phyloP scores from a whole-genome alignment of 495 filamentous ascomycete genomes.

The Cryomyces antarcticus region DNA sequence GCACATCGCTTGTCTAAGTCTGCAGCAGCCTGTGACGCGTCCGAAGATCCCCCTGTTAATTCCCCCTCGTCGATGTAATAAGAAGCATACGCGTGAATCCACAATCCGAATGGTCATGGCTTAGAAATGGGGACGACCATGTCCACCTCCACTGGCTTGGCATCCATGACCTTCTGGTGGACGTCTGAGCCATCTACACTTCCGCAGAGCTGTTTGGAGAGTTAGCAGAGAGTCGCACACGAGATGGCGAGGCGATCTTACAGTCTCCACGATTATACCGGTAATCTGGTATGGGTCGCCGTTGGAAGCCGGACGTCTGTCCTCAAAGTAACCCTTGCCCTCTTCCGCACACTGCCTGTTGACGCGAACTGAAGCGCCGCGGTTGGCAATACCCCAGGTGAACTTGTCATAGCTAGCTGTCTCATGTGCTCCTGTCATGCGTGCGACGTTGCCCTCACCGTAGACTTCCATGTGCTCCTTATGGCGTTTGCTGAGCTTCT shows the following conservation, averaged over 20 bases:
- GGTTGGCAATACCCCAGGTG: constrained; percentile 88
- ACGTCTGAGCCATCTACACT: constrained; percentile 21
- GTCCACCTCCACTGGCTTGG: constrained; percentile 9
- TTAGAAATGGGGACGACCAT: constrained; percentile 13
- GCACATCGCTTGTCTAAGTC: too few species aligned
- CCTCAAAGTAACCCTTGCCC: constrained; percentile 97
- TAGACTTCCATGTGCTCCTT: constrained; percentile 93
- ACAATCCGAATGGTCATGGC: constrained; percentile 6
- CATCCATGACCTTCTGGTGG: constrained; percentile 9
- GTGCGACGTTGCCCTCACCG: constrained; percentile 78
- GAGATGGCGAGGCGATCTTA: constrained; percentile 3
- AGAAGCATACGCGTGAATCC: too few species aligned
- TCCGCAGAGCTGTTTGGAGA: constrained; percentile 13
- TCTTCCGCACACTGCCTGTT: constrained; percentile 78
- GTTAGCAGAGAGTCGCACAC: background rate
- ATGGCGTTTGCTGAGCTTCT: constrained; percentile 77
- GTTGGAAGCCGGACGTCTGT: constrained; percentile 85
- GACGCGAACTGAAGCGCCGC: constrained; percentile 84
- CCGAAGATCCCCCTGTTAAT: too few species aligned
- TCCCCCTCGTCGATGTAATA: too few species aligned
- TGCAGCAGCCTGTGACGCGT: too few species aligned
- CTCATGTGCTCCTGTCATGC: constrained; percentile 92
- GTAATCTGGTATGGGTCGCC: constrained; percentile 94
- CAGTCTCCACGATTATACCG: constrained; percentile 72
- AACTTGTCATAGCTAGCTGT: constrained; percentile 87